A percentile compares a stretch with the other conserved stretches of the same genome.
These are phyloP conservation scores for Entomortierella lignicola DNA, from an alignment of 192 early-diverging fungal species.

Conservation along the genomic window DNA sequence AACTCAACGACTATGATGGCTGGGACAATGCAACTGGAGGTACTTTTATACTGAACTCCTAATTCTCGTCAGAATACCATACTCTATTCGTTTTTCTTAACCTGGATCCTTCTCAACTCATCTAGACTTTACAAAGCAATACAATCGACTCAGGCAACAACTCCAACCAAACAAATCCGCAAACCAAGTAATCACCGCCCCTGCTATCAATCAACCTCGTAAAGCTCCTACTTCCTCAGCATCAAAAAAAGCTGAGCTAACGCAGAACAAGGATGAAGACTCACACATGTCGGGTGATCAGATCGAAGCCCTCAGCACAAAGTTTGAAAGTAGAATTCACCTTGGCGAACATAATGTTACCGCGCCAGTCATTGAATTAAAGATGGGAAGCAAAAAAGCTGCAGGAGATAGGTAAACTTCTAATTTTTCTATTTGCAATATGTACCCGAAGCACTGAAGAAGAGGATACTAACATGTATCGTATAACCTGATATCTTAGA, in stretches of 20 bases:
- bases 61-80: not conserved
- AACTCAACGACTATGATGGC: constrained; percentile 83
- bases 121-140: constrained; percentile 93
- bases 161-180: constrained; percentile 58
- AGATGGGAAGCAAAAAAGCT: constrained; percentile 70
- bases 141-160: constrained; percentile 84
- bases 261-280: constrained; percentile 26
- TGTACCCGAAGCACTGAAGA: too few species aligned
- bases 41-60: constrained; percentile 12
- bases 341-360: constrained; percentile 67
- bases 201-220: constrained; percentile 36
- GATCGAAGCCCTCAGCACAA: constrained; percentile 66
- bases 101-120: not conserved
- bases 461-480: too few species aligned
- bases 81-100: not conserved
- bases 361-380: constrained; percentile 56
- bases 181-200: constrained; percentile 25
- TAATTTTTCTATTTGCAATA: constrained; percentile 32
- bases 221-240: constrained; percentile 29
- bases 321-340: constrained; percentile 78
- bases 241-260: constrained; percentile 37
- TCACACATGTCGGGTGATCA: constrained; percentile 64
- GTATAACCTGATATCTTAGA: too few species aligned
- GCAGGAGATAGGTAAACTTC: constrained; percentile 65
- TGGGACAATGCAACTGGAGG: constrained; percentile 83